Conservation (phyloP, 176 grass and related monocot species). For the Microstegium vimineum region DNA sequence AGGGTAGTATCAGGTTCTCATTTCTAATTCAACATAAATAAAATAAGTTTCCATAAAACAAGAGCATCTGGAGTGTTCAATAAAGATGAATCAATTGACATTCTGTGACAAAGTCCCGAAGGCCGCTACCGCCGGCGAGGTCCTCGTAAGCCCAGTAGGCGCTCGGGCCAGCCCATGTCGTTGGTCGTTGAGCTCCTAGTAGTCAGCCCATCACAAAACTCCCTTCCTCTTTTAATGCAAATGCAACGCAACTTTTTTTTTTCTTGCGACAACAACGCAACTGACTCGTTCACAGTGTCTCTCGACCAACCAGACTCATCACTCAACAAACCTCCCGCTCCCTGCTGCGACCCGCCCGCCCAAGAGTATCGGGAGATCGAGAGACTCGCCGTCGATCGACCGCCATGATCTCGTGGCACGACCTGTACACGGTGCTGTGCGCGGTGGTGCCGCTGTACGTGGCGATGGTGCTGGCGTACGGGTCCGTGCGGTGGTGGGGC, state of each 20-base stretch:
- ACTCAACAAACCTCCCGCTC: background rate
- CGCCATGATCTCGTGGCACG: constrained; percentile 69
- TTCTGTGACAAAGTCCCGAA: no score
- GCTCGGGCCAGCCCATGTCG: background rate
- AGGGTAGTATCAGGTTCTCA: background rate
- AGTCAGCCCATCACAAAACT: background rate
- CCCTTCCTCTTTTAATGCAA: background rate
- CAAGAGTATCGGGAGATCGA: background rate
- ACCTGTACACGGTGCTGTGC: constrained; percentile 66
- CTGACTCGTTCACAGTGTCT: background rate
- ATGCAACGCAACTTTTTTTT: background rate
- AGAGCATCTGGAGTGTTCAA: background rate
- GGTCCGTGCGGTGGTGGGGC: constrained; percentile 67
- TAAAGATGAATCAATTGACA: no score
- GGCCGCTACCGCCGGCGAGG: no score
- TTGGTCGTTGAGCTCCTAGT: no score
- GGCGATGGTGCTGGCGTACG: constrained; percentile 70
- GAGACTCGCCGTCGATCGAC: background rate
- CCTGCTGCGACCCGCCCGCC: background rate
- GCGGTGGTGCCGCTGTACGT: constrained; percentile 73
- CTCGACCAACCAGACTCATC: background rate
- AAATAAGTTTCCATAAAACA: background rate
- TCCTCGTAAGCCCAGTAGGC: no score
- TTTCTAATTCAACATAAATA: background rate
- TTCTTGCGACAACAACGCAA: no score